Base-by-base conservation (phyloP, 495 filamentous ascomycete genomes). In the Rusavskia elegans region DNA sequence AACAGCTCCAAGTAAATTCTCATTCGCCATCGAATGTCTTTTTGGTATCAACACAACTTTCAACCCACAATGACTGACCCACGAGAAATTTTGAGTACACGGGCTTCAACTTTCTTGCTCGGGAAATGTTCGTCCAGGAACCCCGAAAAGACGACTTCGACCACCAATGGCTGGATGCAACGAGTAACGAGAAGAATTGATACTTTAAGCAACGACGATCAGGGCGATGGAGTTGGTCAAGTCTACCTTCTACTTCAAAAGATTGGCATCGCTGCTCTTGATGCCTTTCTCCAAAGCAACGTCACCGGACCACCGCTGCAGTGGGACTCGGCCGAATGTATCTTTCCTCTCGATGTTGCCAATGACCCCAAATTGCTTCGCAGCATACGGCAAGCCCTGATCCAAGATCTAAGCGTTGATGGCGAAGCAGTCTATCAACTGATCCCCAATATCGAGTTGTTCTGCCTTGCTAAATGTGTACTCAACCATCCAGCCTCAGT, bases 231-330 rank as follows among this genome's bases (percentile, higher is more conserved):
- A 1, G 6, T 4, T 35, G 32, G 32, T 35, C 32, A 35, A 35
- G 8, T 35, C 8, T 35, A 35, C 32, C 32, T 35, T 35, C 32
- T 10, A 14, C 35, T 80, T 30, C 64, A 83, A 44, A 64, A 74
- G 21, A 66, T 92, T 42, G 88, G 79, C 19, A 67, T 83, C 16
- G 81, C 83, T 1, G 81, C 87, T 0, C 71, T 96, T 20, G 75
- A 85, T 59, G 77, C 79, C n/a, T 97, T 97, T 64, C 64, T 96
- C 20, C 92, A 97, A 57, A 81, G 81, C 1, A 97, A 87, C 64
- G 84, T 96, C 49, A 96, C 92, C 14, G 92, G 92, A 0, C 93
- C 89, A 21, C 79, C 81, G 0, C 68, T 87, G n/a, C 61, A 68
- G 0, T 84, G 80, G 61, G 63, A 61, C 40, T 67, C 78, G 7